Percentiles rank a stretch among this genome's conserved stretches.
These are phyloP conservation scores for Microdochium paspali DNA, from an alignment of 2,329 filamentous ascomycete species.

Conservation along the genomic window DNA sequence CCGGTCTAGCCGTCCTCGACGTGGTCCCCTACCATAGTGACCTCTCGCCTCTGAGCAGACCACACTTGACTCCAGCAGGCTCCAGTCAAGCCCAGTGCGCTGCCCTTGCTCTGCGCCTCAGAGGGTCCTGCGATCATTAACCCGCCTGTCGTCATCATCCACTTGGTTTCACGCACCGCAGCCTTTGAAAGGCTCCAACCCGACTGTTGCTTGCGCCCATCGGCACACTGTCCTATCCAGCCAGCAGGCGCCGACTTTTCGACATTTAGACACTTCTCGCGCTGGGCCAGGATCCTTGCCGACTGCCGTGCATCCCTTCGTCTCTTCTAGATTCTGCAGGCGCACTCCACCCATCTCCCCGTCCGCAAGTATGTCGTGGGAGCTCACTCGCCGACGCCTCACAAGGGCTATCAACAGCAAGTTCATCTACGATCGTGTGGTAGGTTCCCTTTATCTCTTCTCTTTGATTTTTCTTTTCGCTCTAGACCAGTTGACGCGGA, in stretches of 20 bases:
- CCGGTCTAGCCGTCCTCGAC: too few relatives aligned
- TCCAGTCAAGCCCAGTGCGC: background rate
- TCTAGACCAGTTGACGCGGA: constrained; percentile 1
- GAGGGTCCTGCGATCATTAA: too few relatives aligned
- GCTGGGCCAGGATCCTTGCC: background rate
- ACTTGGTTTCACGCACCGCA: too few relatives aligned
- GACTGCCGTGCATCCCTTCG: background rate
- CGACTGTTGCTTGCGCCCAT: background rate
- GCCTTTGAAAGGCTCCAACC: too few relatives aligned
- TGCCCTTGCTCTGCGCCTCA: background rate
- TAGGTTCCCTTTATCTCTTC: constrained; percentile 38
- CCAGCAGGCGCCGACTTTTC: too few relatives aligned
- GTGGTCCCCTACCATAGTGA: too few relatives aligned
- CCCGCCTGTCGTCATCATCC: background rate
- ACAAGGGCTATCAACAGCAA: constrained; percentile 59
- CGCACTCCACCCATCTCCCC: background rate
- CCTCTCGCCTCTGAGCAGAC: too few relatives aligned
- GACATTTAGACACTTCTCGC: background rate
- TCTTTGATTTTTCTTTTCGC: constrained; percentile 3
- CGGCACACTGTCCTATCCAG: background rate
- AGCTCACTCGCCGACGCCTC: constrained; percentile 50
- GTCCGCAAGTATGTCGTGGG: constrained; percentile 41
- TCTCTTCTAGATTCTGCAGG: background rate
- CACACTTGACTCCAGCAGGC: too few relatives aligned
- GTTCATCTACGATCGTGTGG: constrained; percentile 65